These are phyloP conservation scores for Mycena pura DNA, from an alignment of 768 basidiomycete species.

Conservation along the genomic window DNA sequence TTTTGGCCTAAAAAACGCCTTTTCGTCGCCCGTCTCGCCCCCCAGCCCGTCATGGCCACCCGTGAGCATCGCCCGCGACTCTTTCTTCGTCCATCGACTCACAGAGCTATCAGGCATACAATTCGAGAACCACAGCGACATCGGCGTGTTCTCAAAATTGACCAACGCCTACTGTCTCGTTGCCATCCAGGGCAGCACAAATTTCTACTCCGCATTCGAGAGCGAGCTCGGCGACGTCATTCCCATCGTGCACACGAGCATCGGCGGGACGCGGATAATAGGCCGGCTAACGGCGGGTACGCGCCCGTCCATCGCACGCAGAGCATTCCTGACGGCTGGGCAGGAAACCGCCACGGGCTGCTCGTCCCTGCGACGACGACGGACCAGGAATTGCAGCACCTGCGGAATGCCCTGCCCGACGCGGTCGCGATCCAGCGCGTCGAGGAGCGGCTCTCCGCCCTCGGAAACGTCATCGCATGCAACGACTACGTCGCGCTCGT, in stretches of 20 bases:
- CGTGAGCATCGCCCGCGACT: conserved; percentile 50
- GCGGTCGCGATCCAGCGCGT: conserved; percentile 93
- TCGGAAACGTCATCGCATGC: conserved; percentile 98
- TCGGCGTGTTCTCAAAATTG: conserved; percentile 97
- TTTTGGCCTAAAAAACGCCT: background rate
- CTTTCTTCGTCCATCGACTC: conserved; percentile 3
- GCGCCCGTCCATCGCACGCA: conserved; percentile 10
- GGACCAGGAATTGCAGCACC: conserved; percentile 97
- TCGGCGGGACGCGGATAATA: conserved; percentile 92
- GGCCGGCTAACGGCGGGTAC: conserved; percentile 91
- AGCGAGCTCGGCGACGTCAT: conserved; percentile 91
- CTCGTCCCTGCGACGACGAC: conserved; percentile 96
- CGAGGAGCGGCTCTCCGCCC: conserved; percentile 95
- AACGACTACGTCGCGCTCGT: conserved; percentile 99
- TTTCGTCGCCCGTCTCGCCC: background rate
- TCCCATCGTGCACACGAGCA: conserved; percentile 95
- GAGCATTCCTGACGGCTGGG: background rate
- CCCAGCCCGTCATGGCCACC: conserved; percentile 60
- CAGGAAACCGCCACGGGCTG: conserved; percentile 95
- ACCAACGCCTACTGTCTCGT: conserved; percentile 98
- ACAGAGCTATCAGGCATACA: conserved; percentile 68
- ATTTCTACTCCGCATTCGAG: conserved; percentile 98
- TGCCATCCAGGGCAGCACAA: conserved; percentile 92
- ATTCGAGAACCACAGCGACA: conserved; percentile 93
- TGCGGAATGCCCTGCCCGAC: conserved; percentile 94